These are phyloP conservation scores for Stromatinia cepivora DNA, from an alignment of 2,329 filamentous ascomycete genomes.

Conservation along the genomic window DNA sequence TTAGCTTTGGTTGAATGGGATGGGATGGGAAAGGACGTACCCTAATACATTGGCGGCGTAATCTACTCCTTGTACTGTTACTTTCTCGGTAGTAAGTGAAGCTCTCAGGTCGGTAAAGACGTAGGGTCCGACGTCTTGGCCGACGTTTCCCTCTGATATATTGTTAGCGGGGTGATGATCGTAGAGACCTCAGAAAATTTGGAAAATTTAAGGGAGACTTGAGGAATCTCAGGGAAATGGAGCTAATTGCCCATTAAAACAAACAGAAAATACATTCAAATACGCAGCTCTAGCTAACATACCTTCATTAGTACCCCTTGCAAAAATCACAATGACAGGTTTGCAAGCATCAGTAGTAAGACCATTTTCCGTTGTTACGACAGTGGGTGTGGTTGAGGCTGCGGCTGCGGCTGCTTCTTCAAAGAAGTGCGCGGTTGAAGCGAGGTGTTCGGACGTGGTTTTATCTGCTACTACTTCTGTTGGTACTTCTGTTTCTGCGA, in stretches of 20 bases:
- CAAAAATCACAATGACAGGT: slow-evolving; percentile 45
- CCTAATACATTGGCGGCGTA: slow-evolving; percentile 39
- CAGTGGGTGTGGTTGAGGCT: neutral
- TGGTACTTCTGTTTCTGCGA: neutral
- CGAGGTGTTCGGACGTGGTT: neutral
- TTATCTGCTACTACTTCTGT: neutral
- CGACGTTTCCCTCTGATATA: slow-evolving; percentile 46
- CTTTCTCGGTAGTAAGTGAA: slow-evolving; percentile 26
- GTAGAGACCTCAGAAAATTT: neutral
- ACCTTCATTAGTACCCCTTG: slow-evolving; percentile 49
- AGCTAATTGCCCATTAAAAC: neutral
- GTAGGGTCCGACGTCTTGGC: slow-evolving; percentile 40
- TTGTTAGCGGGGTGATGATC: neutral
- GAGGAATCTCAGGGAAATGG: neutral
- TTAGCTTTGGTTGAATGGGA: neutral
- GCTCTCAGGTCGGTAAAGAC: slow-evolving; percentile 37
- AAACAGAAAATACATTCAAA: neutral
- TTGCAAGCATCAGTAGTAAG: slow-evolving; percentile 12
- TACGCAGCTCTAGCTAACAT: neutral
- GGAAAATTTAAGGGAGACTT: too few species aligned
- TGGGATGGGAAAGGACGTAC: slow-evolving; percentile 28
- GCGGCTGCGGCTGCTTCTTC: neutral
- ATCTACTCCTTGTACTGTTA: slow-evolving; percentile 39
- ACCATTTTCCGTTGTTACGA: slow-evolving; percentile 14
- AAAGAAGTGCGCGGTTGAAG: neutral